Percentiles rank a stretch among this genome's conserved stretches.
Conservation (phyloP, 2,329 filamentous ascomycete species). For the Ceratocystis cubensis region DNA sequence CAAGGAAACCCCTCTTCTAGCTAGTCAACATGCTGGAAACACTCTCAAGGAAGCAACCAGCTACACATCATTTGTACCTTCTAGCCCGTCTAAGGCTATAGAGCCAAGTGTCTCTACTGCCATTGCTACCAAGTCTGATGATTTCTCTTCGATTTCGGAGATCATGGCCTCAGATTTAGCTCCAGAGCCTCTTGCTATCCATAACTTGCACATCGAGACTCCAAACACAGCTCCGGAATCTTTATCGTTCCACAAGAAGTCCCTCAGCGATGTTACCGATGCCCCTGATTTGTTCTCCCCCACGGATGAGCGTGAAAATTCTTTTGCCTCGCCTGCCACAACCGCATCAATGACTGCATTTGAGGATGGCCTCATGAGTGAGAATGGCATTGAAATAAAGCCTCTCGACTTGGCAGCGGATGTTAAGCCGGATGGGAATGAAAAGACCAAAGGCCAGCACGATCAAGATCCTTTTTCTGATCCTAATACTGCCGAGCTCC, state of each 20-base stretch:
- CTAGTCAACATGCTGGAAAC: neutral
- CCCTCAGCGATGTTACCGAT: constrained; percentile 15
- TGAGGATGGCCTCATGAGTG: neutral
- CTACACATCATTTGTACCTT: neutral
- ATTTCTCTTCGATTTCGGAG: constrained; percentile 9
- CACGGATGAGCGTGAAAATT: constrained; percentile 14
- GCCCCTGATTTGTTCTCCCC: constrained; percentile 18
- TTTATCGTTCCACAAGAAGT: constrained; percentile 19
- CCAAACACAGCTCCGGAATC: neutral
- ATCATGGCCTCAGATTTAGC: constrained; percentile 11
- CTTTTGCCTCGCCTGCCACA: constrained; percentile 20
- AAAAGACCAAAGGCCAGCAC: neutral
- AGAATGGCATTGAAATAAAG: constrained; percentile 14
- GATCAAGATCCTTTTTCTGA: neutral
- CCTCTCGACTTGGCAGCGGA: constrained; percentile 13
- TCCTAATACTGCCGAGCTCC: neutral
- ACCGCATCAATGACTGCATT: constrained; percentile 11
- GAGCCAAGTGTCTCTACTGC: neutral
- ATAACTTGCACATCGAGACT: constrained; percentile 11
- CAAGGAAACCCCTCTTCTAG: neutral
- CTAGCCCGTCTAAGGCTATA: neutral
- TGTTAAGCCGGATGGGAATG: neutral
- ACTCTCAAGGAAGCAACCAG: neutral
- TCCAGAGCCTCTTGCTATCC: neutral
- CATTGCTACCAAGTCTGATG: neutral